Evolutionary conservation across 2,329 filamentous ascomycete species (phyloP), one percentile per base, ranked within the genome.

Genomic region (Aspergillus caelatus): DNA sequence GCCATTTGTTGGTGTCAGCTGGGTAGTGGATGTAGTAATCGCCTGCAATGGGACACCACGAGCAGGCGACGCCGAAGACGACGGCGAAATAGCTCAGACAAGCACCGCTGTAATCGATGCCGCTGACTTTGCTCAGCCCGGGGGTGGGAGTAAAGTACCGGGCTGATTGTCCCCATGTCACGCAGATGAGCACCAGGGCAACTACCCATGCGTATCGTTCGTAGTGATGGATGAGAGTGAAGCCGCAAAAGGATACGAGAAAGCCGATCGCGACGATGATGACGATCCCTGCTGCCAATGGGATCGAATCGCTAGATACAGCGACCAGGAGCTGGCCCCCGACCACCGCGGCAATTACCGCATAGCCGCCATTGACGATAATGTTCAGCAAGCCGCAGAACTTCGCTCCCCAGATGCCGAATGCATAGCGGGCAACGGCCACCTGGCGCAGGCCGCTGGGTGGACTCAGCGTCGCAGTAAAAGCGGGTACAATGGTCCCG

Each of bases 71-170:
- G 1, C 57, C 57, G 23, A 60, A 60, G 46, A 60, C 8, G 6
- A 84, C 79, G 62, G 80, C 71, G 61, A 82, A 79, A 63, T 82
- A 80, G 45, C 67, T 63, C 16, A 69, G 61, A 63, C 71, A 74
- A 12, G 68, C 67, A 19, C 74, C 74, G 58, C 70, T 58, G 48
- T 59, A 61, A 48, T 66, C 63, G 28, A 67, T 57, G 7, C 65
- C 65, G 11, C 14, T 43, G 19, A 60, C 16, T 4, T 28, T n/a
- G 32, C 34, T 43, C 19, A 45, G 43, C 2, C 60, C 32, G 1
- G 66, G 67, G 1, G 55, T 63, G 9, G 61, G 32, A n/a, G 66
- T 28, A n/a, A 66, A 69, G 45, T 65, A 61, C 39, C 64, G 52
- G 9, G 60, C 58, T n/a, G 66, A 48, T 34, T 68, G 65, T 2